phyloP scores from a whole-genome alignment of 257 asterid species.

The Salvia hispanica region DNA sequence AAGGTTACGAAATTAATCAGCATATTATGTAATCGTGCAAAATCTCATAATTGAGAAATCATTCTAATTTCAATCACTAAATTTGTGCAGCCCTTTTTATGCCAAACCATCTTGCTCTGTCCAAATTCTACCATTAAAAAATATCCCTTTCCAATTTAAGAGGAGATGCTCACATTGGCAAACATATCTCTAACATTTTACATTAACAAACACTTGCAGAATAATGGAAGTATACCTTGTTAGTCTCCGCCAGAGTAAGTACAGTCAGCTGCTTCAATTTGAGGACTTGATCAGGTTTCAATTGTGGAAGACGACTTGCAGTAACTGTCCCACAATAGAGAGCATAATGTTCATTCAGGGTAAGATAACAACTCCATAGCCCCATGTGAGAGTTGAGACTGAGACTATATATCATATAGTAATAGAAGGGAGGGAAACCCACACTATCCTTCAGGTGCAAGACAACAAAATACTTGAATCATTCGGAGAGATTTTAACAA shows the following conservation, averaged over 20 bases:
- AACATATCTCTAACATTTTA: conserved; percentile 1
- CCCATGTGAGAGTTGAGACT: conserved; percentile 6
- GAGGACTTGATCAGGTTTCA: conserved; percentile 84
- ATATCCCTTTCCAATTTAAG: not conserved
- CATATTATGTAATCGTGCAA: not conserved
- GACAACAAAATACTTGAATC: conserved; percentile 13
- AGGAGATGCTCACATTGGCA: not conserved
- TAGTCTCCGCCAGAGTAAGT: conserved; percentile 87
- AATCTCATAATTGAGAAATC: not conserved
- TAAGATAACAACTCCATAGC: conserved; percentile 10
- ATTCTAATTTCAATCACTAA: conserved; percentile 7
- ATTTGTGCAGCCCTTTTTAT: not conserved
- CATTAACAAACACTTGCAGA: conserved; percentile 10
- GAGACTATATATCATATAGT: conserved; percentile 5
- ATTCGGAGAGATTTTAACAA: not conserved
- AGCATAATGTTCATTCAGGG: conserved; percentile 16
- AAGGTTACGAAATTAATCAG: not conserved
- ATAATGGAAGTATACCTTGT: conserved; percentile 57
- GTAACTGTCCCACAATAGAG: conserved; percentile 48
- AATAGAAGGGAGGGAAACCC: not conserved
- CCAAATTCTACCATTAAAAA: conserved; percentile 9
- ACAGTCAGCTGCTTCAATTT: conserved; percentile 95
- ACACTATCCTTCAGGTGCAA: conserved; percentile 21
- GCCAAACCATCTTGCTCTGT: conserved; percentile 5
- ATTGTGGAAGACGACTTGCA: conserved; percentile 62